phyloP scores from a whole-genome alignment of 805 yeast genomes.

The Monosporozyma yasuniensis region DNA sequence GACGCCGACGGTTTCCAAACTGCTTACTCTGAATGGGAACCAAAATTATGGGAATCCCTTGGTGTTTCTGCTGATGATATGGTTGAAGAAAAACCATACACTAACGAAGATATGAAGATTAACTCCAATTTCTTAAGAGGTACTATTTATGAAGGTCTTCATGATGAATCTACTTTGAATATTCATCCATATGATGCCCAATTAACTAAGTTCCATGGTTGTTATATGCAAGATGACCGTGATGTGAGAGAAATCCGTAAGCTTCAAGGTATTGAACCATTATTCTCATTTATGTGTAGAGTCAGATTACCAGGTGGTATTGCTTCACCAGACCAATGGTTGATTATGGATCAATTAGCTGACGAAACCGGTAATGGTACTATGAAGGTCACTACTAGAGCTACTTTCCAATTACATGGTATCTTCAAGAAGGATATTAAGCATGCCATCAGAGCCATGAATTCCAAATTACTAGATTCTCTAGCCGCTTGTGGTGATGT shows the following conservation, averaged over 20 bases:
- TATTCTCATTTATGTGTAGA: slow-evolving; percentile 94
- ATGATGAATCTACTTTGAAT: slow-evolving; percentile 80
- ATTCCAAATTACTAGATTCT: slow-evolving; percentile 82
- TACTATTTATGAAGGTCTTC: slow-evolving; percentile 78
- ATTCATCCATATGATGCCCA: slow-evolving; percentile 87
- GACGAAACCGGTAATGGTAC: slow-evolving; percentile 86
- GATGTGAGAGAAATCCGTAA: slow-evolving; percentile 90
- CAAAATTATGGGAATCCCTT: slow-evolving; percentile 73
- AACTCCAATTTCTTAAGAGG: slow-evolving; percentile 86
- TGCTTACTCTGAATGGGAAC: slow-evolving; percentile 85
- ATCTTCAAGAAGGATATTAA: slow-evolving; percentile 82
- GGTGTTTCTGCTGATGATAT: slow-evolving; percentile 79
- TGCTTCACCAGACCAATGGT: slow-evolving; percentile 83
- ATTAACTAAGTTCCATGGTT: slow-evolving; percentile 94
- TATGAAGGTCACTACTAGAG: slow-evolving; percentile 89
- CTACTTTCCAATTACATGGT: slow-evolving; percentile 94
- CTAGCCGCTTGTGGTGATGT: slow-evolving; percentile 99
- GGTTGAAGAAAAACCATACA: slow-evolving; percentile 80
- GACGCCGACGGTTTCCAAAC: slow-evolving; percentile 93
- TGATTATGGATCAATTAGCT: slow-evolving; percentile 72
- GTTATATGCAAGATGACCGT: slow-evolving; percentile 97
- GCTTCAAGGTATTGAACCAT: slow-evolving; percentile 88
- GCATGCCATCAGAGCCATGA: slow-evolving; percentile 88
- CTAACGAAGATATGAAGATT: slow-evolving; percentile 92
- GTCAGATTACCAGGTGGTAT: slow-evolving; percentile 91